Evolutionary conservation across 1,139 yeast species (phyloP).

Genomic region (Lodderomyces theae): DNA sequence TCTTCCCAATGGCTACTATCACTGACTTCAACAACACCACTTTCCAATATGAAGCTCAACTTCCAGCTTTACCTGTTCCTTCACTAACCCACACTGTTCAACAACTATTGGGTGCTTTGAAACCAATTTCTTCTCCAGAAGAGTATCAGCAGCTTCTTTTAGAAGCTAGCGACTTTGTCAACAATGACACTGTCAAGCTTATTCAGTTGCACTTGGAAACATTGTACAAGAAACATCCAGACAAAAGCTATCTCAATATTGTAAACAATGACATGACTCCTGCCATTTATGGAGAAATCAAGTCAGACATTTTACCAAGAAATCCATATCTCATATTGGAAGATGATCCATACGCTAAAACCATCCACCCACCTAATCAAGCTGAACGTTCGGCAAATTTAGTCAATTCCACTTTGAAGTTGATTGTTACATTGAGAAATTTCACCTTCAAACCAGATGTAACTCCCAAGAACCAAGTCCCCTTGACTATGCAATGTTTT

Average conservation of each 20-base stretch:
- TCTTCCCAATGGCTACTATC: background rate
- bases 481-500: conserved; percentile 68
- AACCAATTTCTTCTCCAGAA: conserved; percentile 46
- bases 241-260: conserved; percentile 55
- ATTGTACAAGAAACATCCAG: conserved; percentile 36
- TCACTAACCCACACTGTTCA: conserved; percentile 41
- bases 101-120: conserved; percentile 47
- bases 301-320: conserved; percentile 68
- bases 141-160: conserved; percentile 39
- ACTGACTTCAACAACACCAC: conserved; percentile 13
- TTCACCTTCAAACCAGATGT: conserved; percentile 55
- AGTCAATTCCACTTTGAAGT: conserved; percentile 63
- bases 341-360: conserved; percentile 62
- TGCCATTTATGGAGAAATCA: conserved; percentile 61
- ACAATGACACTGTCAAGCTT: conserved; percentile 37
- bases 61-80: conserved; percentile 59
- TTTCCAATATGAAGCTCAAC: conserved; percentile 20
- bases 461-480: conserved; percentile 48
- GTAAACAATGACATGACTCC: conserved; percentile 60
- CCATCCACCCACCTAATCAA: conserved; percentile 62
- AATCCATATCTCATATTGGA: conserved; percentile 72
- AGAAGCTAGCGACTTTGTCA: conserved; percentile 45
- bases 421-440: conserved; percentile 55
- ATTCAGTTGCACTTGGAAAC: conserved; percentile 54
- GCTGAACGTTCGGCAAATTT: conserved; percentile 65